Conservation (phyloP, 352 stramenopile genomes). For the Pythium brassicae region DNA sequence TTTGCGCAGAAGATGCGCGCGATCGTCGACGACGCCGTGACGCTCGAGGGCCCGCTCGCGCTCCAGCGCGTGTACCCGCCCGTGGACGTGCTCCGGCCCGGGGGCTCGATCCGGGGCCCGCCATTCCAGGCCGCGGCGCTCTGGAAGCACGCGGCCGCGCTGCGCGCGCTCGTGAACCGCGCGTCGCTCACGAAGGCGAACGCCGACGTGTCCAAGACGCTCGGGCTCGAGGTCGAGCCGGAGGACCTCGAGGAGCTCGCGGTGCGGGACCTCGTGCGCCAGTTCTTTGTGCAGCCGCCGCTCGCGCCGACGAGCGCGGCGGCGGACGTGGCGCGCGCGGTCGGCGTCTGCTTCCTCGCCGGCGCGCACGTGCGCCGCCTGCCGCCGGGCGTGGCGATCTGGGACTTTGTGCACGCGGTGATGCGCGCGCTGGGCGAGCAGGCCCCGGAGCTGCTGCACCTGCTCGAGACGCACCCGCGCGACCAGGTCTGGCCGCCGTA, state of each 20-base stretch:
- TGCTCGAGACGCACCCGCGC: slow-evolving; percentile 40
- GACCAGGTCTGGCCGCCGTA: slow-evolving; percentile 52
- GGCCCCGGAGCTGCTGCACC: slow-evolving; percentile 46
- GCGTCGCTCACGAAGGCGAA: slow-evolving; percentile 52
- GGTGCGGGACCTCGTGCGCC: slow-evolving; percentile 59
- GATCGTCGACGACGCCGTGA: slow-evolving; percentile 68
- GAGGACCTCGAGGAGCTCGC: slow-evolving; percentile 69
- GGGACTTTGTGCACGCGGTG: slow-evolving; percentile 41
- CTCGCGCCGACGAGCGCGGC: slow-evolving; percentile 12
- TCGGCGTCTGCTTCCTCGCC: slow-evolving; percentile 63
- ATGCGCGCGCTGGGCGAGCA: slow-evolving; percentile 24
- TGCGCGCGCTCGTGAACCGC: slow-evolving; percentile 64
- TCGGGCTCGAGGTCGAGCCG: slow-evolving; percentile 75
- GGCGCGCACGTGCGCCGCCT: slow-evolving; percentile 38
- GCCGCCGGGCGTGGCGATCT: slow-evolving; percentile 35
- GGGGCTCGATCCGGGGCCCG: slow-evolving; percentile 57
- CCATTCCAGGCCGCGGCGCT: slow-evolving; percentile 74
- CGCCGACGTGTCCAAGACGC: slow-evolving; percentile 45
- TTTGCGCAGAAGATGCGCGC: slow-evolving; percentile 64
- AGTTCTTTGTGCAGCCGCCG: slow-evolving; percentile 68
- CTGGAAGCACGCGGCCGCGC: slow-evolving; percentile 56
- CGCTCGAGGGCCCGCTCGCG: slow-evolving; percentile 42
- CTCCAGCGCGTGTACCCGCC: slow-evolving; percentile 63
- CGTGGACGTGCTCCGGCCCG: slow-evolving; percentile 58
- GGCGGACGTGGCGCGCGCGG: slow-evolving; percentile 30